phyloP scores from a whole-genome alignment of 352 stramenopile genomes.

The Phytophthora constricta region DNA sequence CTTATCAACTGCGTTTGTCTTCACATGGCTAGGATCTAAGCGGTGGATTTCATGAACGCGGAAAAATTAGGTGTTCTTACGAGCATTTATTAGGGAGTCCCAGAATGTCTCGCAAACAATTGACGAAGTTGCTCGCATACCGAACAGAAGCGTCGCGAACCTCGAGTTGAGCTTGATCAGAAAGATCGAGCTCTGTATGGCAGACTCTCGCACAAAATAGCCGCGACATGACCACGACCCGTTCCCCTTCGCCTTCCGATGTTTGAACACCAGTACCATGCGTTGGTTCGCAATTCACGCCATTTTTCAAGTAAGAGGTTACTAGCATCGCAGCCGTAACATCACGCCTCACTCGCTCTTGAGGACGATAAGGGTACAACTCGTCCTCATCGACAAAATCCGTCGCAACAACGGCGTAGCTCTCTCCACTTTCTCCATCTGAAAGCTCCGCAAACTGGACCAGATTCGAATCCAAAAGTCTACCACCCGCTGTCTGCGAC shows the following conservation, averaged over 20 bases:
- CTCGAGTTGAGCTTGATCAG: background rate
- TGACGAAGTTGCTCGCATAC: slow-evolving; percentile 5
- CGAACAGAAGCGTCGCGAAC: background rate
- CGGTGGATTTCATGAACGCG: too few species aligned
- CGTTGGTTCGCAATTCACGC: too few species aligned
- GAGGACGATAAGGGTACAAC: slow-evolving; percentile 41
- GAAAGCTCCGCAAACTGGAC: slow-evolving; percentile 30
- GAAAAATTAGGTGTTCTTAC: too few species aligned
- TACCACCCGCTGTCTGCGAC: slow-evolving; percentile 11
- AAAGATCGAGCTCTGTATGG: slow-evolving; percentile 11
- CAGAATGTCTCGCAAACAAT: slow-evolving; percentile 16
- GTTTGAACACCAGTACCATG: background rate
- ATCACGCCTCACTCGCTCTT: slow-evolving; percentile 30
- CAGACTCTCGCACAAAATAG: slow-evolving; percentile 13
- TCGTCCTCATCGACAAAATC: slow-evolving; percentile 51
- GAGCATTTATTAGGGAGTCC: slow-evolving; percentile 1
- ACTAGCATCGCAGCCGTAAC: slow-evolving; percentile 29
- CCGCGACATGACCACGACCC: slow-evolving; percentile 15
- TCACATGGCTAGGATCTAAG: too few species aligned
- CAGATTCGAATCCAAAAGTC: slow-evolving; percentile 34
- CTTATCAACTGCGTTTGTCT: too few species aligned
- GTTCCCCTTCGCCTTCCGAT: background rate
- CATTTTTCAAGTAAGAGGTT: slow-evolving; percentile 4
- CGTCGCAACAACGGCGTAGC: slow-evolving; percentile 7
- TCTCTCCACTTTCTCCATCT: background rate